A percentile compares a stretch with the other conserved stretches of the same genome.
These are phyloP conservation scores for Biscogniauxia mediterranea DNA, from an alignment of 2,329 filamentous ascomycete species.

Conservation along the genomic window DNA sequence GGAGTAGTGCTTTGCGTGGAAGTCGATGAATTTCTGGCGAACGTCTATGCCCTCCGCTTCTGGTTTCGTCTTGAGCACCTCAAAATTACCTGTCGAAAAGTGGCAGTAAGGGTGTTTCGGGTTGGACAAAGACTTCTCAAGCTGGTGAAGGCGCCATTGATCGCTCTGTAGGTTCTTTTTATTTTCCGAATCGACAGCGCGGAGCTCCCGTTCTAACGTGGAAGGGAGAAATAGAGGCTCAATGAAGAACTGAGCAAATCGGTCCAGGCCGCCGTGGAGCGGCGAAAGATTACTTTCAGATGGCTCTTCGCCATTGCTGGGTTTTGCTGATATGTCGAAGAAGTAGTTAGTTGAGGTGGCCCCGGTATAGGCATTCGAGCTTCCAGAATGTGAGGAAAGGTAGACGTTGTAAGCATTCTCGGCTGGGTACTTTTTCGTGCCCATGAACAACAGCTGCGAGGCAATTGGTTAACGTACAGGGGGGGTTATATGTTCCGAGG, in stretches of 20 bases:
- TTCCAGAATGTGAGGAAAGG: slow-evolving; percentile 82
- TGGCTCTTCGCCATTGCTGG: slow-evolving; percentile 57
- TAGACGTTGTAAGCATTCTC: slow-evolving; percentile 97
- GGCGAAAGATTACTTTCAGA: slow-evolving; percentile 57
- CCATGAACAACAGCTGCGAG: slow-evolving; percentile 83
- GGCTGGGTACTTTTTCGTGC: slow-evolving; percentile 93
- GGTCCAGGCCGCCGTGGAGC: slow-evolving; percentile 78
- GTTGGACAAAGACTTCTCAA: slow-evolving; percentile 86
- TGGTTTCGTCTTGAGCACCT: slow-evolving; percentile 80
- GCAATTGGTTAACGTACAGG: slow-evolving; percentile 10
- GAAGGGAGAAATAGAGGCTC: slow-evolving; percentile 81
- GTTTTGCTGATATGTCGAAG: slow-evolving; percentile 87
- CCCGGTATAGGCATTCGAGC: slow-evolving; percentile 93
- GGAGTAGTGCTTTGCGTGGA: slow-evolving; percentile 86
- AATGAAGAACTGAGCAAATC: slow-evolving; percentile 93
- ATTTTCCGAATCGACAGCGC: slow-evolving; percentile 91
- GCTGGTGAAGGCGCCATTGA: slow-evolving; percentile 80
- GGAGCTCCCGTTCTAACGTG: slow-evolving; percentile 82
- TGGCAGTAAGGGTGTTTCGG: slow-evolving; percentile 85
- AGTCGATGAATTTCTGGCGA: slow-evolving; percentile 87
- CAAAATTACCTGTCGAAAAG: slow-evolving; percentile 86
- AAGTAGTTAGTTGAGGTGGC: slow-evolving; percentile 96
- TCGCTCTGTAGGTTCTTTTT: slow-evolving; percentile 97
- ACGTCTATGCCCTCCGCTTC: slow-evolving; percentile 79
- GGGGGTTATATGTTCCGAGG: neutral